A percentile compares a stretch with the other conserved stretches of the same genome.
These are phyloP conservation scores for Metschnikowia sp. DNA, from an alignment of 805 yeast species.

Conservation along the genomic window DNA sequence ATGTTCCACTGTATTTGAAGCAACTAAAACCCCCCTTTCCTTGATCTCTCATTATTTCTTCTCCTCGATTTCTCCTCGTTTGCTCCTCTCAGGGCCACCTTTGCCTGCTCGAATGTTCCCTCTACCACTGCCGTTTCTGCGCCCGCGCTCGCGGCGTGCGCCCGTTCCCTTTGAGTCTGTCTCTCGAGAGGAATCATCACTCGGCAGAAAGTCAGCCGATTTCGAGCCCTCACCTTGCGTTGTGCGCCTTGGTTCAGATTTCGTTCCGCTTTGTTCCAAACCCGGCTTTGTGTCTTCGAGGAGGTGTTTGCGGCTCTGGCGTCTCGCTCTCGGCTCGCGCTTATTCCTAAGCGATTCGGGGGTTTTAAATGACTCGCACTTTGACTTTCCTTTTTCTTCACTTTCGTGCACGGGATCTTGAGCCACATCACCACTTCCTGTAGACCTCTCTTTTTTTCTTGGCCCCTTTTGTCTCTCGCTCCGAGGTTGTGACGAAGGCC, in stretches of 20 bases:
- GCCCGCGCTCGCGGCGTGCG: conserved; percentile 9
- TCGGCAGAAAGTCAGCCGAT: not conserved
- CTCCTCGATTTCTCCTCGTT: conserved; percentile 18
- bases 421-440: too few relatives aligned
- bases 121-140: conserved; percentile 16
- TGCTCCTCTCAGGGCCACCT: conserved; percentile 7
- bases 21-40: conserved; percentile 12
- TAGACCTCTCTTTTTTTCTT: too few relatives aligned
- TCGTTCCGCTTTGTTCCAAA: not conserved
- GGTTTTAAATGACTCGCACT: not conserved
- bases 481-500: too few relatives aligned
- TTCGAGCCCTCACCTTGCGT: not conserved
- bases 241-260: not conserved
- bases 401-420: too few relatives aligned
- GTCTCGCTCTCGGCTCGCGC: not conserved
- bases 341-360: not conserved
- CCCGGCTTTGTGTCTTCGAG: not conserved
- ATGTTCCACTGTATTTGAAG: too few relatives aligned
- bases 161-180: conserved; percentile 8
- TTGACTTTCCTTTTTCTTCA: too few relatives aligned
- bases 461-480: too few relatives aligned
- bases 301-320: not conserved
- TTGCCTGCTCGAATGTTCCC: not conserved
- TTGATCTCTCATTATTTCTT: not conserved
- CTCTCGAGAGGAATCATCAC: not conserved